phyloP scores from a whole-genome alignment of 192 early-diverging fungal species.

The Allomyces javanicus region DNA sequence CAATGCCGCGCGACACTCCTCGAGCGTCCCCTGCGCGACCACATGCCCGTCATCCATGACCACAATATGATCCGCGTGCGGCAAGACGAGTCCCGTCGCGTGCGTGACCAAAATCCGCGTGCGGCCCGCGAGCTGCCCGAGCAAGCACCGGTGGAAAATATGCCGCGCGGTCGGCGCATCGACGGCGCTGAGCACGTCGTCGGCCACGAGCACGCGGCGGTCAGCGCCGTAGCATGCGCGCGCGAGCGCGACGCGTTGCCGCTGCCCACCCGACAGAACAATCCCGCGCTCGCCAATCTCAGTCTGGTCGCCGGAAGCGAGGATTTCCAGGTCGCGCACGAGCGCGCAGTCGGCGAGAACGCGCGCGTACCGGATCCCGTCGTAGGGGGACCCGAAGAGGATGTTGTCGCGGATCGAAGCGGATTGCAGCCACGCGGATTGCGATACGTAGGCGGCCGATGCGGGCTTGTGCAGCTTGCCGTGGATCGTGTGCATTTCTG shows the following conservation, averaged over 20 bases:
- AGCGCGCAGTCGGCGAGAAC: constrained; percentile 74
- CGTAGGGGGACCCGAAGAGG: constrained; percentile 56
- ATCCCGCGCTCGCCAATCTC: constrained; percentile 87
- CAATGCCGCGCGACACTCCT: constrained; percentile 5
- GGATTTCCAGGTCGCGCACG: constrained; percentile 57
- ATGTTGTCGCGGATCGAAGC: constrained; percentile 64
- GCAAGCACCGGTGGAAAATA: constrained; percentile 55
- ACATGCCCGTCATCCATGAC: constrained; percentile 42
- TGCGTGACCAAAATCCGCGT: constrained; percentile 84
- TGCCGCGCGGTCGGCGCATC: constrained; percentile 85
- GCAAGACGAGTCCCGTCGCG: constrained; percentile 44
- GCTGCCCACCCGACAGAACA: constrained; percentile 71
- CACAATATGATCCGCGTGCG: constrained; percentile 31
- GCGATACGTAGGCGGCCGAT: neutral
- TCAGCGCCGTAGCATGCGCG: constrained; percentile 53
- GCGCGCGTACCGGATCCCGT: constrained; percentile 49
- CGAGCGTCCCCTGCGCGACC: constrained; percentile 19
- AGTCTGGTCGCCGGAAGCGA: constrained; percentile 70
- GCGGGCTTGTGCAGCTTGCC: neutral
- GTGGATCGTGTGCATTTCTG: neutral
- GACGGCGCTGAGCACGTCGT: constrained; percentile 33
- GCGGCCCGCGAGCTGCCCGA: constrained; percentile 50
- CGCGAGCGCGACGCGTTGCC: constrained; percentile 67
- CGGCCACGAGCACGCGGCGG: neutral
- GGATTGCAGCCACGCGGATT: constrained; percentile 42